Base-by-base conservation (phyloP, 805 yeast species). In the Saccharomycopsis selenospora region DNA sequence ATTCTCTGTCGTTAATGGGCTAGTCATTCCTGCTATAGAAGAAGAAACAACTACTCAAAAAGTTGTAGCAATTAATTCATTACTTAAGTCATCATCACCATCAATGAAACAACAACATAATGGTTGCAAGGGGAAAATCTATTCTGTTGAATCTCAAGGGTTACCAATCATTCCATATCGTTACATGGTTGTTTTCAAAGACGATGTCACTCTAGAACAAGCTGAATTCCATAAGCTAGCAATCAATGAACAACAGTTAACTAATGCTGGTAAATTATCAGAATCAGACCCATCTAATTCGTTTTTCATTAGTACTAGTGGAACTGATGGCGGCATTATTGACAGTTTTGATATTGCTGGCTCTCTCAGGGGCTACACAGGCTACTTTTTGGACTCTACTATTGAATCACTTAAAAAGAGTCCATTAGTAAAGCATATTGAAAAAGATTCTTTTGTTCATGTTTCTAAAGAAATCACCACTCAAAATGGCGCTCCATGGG, bases 121-220 rank as follows among this genome's bases (percentile, higher is more conserved):
- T n/a, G n/a, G n/a, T n/a, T n/a, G n/a, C 18, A 20, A 33, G 18
- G 77, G 77, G 25, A 80, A 83, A 4, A 58, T 82, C 36, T 58
- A 77, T 51, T 61, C 73, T 36, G 63, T 74, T 43, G 68, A 66
- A 42, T 53, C 67, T 26, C 75, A 75, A 45, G 59, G 62, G 8
- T 64, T 70, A 46, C 73, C 76, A 50, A 55, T 74, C 42, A 76
- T 84, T 57, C 82, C 89, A 30, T 74, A 84, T 69, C 81, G 82
- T 59, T 93, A 88, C 71, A 90, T 93, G 55, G 70, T 93, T 57
- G 89, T 90, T 45, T 80, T 91, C 70, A 89, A 88, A 71, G 76
- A 78, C 47, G 77, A 70, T 46, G 71, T 80, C 27, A 59, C 75
- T 20, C 65, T 72, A 22, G 77, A 77, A 30, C 77, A 76, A 51